Base-by-base conservation (phyloP, 2,329 filamentous ascomycete genomes). In the Thielaviopsis punctulata region DNA sequence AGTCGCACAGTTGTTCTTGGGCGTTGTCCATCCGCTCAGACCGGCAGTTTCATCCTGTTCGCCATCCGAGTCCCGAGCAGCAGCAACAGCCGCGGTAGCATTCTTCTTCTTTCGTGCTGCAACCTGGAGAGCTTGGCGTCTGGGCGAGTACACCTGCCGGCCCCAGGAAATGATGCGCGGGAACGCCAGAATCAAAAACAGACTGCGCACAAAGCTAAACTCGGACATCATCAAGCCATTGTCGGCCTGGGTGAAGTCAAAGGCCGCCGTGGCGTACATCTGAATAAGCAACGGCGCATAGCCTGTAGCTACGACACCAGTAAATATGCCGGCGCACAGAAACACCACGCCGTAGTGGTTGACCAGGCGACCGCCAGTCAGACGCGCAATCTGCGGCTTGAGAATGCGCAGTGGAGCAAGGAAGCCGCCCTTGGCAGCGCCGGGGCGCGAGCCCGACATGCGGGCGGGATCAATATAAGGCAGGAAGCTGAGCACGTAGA, bases 221-320 rank as follows among this genome's bases (percentile, higher is more conserved):
- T 70, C 72, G 0, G 73, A 72, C 70, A 78, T 76, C 43, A 79
- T 67, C 62, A 67, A 73, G 5, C 74, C 75, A 52, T 79, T 79
- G 51, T 76, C 68, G 0, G 64, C 68, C n/a, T 76, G 75, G 46
- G 66, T 65, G 53, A 79, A 79, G 54, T 68, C 65, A 56, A 78
- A 79, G 0, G 65, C 66, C 1, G 74, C 70, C 0, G 75, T 77
- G 2, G 73, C 73, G 52, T 77, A 79, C 68, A 79, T 71, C 56
- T 79, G 76, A 27, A 79, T 70, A 0, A 86, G 65, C 0, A 76
- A 68, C 0, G 79, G 76, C 0, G 81, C 79, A 52, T 83, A 86
- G 1, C 79, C 80, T 0, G 82, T 84, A 0, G 82, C 80, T 1
- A 75, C 72, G 0, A 85, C 79, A 0, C 77, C 80, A 0, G 82